Base-by-base conservation (phyloP, 345 rosid genomes). In the Toxicodendron radicans region DNA sequence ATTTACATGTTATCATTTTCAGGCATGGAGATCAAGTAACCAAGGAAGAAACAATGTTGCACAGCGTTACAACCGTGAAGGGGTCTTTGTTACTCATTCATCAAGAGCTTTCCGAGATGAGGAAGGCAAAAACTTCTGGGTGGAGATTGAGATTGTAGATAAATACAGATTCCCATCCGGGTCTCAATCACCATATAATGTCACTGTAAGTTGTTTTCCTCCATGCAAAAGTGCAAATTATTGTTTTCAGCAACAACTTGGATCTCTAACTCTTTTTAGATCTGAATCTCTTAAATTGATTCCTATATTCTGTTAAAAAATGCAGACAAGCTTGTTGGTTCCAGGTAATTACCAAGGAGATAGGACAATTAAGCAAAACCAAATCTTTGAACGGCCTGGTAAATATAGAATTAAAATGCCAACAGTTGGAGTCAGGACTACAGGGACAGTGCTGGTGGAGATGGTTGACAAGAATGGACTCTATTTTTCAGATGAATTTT, bases 311-410 rank as follows among this genome's bases (percentile, higher is more conserved):
- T 61, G 56, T 43, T 5, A 58, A 65, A 72, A 77, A 53, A 62
- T 77, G 82, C 95, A 96, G 98, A 86, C 95, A 27, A 89, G 92
- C 23, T 77, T 96, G 80, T 82, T 93, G 78, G 99, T 93, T 64
- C 99, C 99, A 4, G 98, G 95, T 11, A 96, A 96, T 78, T 93
- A 92, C 84, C 97, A 85, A 57, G 99, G 99, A 75, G 98, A 92
- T 49, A 81, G 97, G 79, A 87, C 76, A 51, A 94, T 92, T 86
- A 88, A 57, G 77, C 93, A 90, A 64, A 85, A 69, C 68, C 88
- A 96, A 81, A 80, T 84, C 72, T 90, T 83, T 67, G 80, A 89
- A 60, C 82, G 75, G 8, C 95, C 94, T 0, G 98, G 97, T 58
- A 96, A 88, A 76, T 88, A 96, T 70, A 79, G 84, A 71, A 85